Evolutionary conservation across 768 basidiomycete genomes (phyloP).

Genomic region (Bullera alba): DNA sequence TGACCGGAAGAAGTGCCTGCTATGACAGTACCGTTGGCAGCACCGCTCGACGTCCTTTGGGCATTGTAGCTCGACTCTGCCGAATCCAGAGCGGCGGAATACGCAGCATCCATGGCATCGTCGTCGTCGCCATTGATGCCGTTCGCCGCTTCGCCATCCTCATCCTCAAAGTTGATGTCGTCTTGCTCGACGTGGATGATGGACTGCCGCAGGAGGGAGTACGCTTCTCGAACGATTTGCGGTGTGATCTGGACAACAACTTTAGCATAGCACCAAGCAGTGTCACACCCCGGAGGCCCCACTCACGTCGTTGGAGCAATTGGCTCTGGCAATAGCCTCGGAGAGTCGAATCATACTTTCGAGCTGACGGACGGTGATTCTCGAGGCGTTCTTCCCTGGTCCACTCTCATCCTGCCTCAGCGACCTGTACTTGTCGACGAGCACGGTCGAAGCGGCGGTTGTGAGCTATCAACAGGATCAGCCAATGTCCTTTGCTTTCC

Average conservation of each 20-base stretch:
- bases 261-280: constrained; percentile 3
- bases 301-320: constrained; percentile 82
- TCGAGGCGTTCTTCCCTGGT: constrained; percentile 80
- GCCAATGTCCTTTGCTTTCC: not conserved
- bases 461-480: constrained; percentile 65
- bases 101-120: constrained; percentile 59
- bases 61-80: constrained; percentile 46
- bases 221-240: constrained; percentile 91
- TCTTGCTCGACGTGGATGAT: constrained; percentile 99
- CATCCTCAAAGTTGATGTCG: constrained; percentile 81
- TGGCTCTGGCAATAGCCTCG: constrained; percentile 94
- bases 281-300: not conserved
- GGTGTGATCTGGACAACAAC: constrained; percentile 67
- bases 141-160: constrained; percentile 65
- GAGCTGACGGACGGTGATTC: constrained; percentile 94
- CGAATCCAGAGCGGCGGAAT: constrained; percentile 52
- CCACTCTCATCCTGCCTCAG: constrained; percentile 86
- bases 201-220: constrained; percentile 83
- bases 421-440: constrained; percentile 91
- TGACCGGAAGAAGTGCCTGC: constrained; percentile 16
- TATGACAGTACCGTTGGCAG: not conserved
- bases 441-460: constrained; percentile 78
- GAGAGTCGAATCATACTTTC: constrained; percentile 97
- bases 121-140: constrained; percentile 50
- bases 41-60: not conserved